Base-by-base conservation (phyloP, 176 grass and related monocot genomes). In the Chrysopogon serrulatus region DNA sequence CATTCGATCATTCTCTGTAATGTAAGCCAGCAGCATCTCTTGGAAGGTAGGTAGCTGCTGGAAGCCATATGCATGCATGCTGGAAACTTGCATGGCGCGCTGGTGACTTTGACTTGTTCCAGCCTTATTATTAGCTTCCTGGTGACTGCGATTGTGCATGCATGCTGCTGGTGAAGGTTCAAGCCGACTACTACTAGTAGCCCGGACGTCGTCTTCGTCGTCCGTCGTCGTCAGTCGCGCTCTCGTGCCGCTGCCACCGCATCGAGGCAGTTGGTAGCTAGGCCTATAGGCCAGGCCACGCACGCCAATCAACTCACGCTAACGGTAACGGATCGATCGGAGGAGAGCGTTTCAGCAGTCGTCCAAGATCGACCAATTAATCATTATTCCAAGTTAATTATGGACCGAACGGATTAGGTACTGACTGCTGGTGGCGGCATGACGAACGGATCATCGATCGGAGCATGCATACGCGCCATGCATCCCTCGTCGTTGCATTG, bases 271-370 rank as follows among this genome's bases (percentile, higher is more conserved):
- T 41, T 2, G 40, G 43, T 48, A 54, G 49, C 14, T 23, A 54
- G 23, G 21, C 53, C n/a, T n/a, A n/a, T n/a, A n/a, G n/a, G n/a
- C n/a, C n/a, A n/a, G n/a, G 21, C 53, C 53, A 44, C 8, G 10
- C 2, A 26, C 57, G 27, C 56, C 31, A 74, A 74, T 74, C 81
- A 74, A 65, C 40, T 48, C 69, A 74, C 81, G 41, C 68, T 34
- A 83, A 35, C 35, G 14, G 16, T n/a, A n/a, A n/a, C n/a, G n/a
- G n/a, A n/a, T n/a, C n/a, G n/a, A 6, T 32, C 14, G 40, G 18
- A 28, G 15, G 19, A n/a, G 24, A 42, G 28, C 44, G 13, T 37
- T 28, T 80, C 77, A 26, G 42, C n/a, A 71, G 68, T n/a, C n/a
- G n/a, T n/a, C n/a, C 18, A 65, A n/a, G 32, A 30, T n/a, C n/a